These are phyloP conservation scores for Immersiporthe knoxdaviesiana DNA, from an alignment of 2,329 filamentous ascomycete genomes.

Conservation along the genomic window DNA sequence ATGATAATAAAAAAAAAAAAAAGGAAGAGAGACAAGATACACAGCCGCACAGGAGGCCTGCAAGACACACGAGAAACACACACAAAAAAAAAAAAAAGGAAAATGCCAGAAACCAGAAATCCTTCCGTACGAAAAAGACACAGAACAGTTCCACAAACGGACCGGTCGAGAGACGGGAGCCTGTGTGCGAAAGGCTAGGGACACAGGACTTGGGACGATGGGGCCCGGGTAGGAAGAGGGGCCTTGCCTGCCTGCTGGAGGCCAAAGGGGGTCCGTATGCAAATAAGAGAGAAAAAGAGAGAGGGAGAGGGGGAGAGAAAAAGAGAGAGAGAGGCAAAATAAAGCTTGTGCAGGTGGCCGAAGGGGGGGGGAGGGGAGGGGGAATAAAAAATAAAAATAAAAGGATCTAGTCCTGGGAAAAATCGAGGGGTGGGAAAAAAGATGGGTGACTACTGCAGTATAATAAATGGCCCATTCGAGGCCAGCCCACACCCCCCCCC, in stretches of 20 bases:
- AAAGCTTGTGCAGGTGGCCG: conserved; percentile 26
- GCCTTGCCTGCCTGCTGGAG: conserved; percentile 25
- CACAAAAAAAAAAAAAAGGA: too few relatives aligned
- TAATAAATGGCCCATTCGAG: conserved; percentile 18
- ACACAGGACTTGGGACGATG: conserved; percentile 22
- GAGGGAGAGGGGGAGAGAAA: too few relatives aligned
- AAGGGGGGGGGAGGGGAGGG: conserved; percentile 6
- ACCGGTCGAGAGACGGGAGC: conserved; percentile 21
- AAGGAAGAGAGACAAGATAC: not conserved
- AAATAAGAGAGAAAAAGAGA: conserved; percentile 12
- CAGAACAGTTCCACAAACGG: conserved; percentile 23
- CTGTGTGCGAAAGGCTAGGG: conserved; percentile 23
- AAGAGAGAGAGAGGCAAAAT: conserved; percentile 15
- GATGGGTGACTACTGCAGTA: conserved; percentile 27
- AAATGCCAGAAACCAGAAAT: conserved; percentile 17
- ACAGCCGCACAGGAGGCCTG: conserved; percentile 19
- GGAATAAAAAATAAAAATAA: too few relatives aligned
- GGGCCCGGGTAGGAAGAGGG: conserved; percentile 21
- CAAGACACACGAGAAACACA: conserved; percentile 19
- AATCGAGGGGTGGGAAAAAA: conserved; percentile 21
- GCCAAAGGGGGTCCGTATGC: conserved; percentile 24
- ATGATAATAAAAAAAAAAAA: not conserved
- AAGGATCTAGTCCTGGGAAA: conserved; percentile 22
- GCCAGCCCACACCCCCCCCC: conserved; percentile 12
- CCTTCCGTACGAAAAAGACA: conserved; percentile 26